phyloP scores from a whole-genome alignment of 345 rosid species.

The Anastatica hierochuntica region DNA sequence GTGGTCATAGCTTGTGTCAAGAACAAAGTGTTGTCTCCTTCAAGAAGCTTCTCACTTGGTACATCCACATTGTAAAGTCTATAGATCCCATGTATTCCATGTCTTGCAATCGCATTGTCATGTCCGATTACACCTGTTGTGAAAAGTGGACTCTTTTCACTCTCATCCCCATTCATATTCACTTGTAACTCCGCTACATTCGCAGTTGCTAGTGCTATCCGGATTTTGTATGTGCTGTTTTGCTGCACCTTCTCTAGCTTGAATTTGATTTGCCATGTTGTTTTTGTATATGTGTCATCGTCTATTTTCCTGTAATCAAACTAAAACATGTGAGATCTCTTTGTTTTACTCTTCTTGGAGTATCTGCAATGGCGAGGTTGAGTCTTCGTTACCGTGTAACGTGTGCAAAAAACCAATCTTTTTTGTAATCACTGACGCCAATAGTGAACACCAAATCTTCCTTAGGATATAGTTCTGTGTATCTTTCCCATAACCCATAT shows the following conservation, averaged over 20 bases:
- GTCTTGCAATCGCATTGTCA: slow-evolving; percentile 77
- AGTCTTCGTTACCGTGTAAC: slow-evolving; percentile 42
- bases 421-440: slow-evolving; percentile 46
- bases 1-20: slow-evolving; percentile 48
- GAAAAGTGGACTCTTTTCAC: slow-evolving; percentile 28
- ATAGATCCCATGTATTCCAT: slow-evolving; percentile 76
- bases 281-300: slow-evolving; percentile 34
- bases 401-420: slow-evolving; percentile 85
- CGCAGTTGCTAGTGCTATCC: slow-evolving; percentile 64
- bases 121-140: slow-evolving; percentile 61
- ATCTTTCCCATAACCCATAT: too few species aligned
- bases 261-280: slow-evolving; percentile 74
- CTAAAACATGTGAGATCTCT: too few species aligned
- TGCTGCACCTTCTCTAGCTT: slow-evolving; percentile 28
- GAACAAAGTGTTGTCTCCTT: slow-evolving; percentile 58
- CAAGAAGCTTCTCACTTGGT: slow-evolving; percentile 32
- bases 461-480: too few species aligned
- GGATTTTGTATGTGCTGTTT: slow-evolving; percentile 36
- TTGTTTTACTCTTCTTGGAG: too few species aligned
- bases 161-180: slow-evolving; percentile 19
- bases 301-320: slow-evolving; percentile 27
- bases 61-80: slow-evolving; percentile 54
- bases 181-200: slow-evolving; percentile 54
- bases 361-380: too few species aligned
- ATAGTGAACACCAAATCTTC: slow-evolving; percentile 54